Evolutionary conservation across 768 basidiomycete genomes (phyloP).

Genomic region (Psilocybe azurescens): DNA sequence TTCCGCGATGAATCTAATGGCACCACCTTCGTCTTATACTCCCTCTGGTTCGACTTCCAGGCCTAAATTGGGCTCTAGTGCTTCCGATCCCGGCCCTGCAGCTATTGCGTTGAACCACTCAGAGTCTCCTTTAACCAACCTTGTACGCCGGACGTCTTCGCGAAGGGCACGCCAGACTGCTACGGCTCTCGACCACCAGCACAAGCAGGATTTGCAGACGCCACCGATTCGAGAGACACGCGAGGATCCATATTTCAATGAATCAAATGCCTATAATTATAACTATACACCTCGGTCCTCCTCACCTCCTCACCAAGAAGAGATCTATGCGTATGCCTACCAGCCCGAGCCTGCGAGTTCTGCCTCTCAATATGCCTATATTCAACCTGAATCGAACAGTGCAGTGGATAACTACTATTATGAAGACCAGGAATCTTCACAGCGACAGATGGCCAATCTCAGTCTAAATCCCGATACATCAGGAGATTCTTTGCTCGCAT

Average conservation of each 20-base stretch:
- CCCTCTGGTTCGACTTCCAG: background rate
- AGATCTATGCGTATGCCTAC: conserved; percentile 5
- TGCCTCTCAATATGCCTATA: conserved; percentile 1
- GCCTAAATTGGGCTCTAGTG: background rate
- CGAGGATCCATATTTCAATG: background rate
- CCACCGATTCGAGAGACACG: conserved; percentile 5
- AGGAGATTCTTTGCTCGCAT: background rate
- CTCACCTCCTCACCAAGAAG: background rate
- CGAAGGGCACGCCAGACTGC: conserved; percentile 31
- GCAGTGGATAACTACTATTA: conserved; percentile 3
- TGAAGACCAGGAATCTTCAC: conserved; percentile 1
- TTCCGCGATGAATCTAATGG: conserved; percentile 1
- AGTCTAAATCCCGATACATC: conserved; percentile 7
- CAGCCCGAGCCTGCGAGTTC: background rate
- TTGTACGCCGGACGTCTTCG: conserved; percentile 61
- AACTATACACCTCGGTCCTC: background rate
- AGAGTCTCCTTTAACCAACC: conserved; percentile 62
- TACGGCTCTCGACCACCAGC: conserved; percentile 18
- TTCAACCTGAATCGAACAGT: conserved; percentile 6
- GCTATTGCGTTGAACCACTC: conserved; percentile 16
- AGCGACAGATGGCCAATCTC: conserved; percentile 14
- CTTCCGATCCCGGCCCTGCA: background rate
- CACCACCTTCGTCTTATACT: background rate
- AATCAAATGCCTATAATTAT: background rate
- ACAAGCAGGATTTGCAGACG: conserved; percentile 8